Conservation (phyloP, 2,329 filamentous ascomycete species). For the Ophiocordyceps polyrhachis-furcata region DNA sequence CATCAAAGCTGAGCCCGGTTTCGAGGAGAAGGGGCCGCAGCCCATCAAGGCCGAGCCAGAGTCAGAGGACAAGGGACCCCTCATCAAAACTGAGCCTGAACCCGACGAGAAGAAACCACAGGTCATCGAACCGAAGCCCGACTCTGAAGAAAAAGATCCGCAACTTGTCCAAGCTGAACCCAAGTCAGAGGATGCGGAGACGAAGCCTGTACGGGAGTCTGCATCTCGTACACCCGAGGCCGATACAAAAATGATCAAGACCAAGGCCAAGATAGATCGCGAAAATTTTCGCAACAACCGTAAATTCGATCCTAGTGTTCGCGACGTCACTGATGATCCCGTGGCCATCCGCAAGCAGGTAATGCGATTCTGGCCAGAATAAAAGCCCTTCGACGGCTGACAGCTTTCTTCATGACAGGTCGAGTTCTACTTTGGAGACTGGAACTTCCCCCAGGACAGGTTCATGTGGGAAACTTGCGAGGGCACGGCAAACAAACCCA, state of each 20-base stretch:
- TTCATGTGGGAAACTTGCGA: conserved; percentile 66
- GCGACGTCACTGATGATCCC: conserved; percentile 57
- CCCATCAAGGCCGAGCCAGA: neutral
- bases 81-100: neutral
- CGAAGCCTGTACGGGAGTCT: neutral
- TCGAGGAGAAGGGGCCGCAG: neutral
- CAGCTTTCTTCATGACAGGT: conserved; percentile 34
- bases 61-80: neutral
- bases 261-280: conserved; percentile 19
- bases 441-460: conserved; percentile 75
- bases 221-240: neutral
- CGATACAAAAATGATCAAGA: conserved; percentile 14
- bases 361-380: conserved; percentile 5
- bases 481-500: conserved; percentile 63
- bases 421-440: conserved; percentile 91
- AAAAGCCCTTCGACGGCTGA: neutral
- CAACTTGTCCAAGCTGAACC: too few relatives aligned
- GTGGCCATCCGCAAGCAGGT: conserved; percentile 71
- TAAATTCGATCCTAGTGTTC: conserved; percentile 51
- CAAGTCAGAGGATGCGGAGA: too few relatives aligned
- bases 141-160: neutral
- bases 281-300: conserved; percentile 33
- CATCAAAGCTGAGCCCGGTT: neutral
- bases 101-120: neutral
- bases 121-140: neutral